phyloP scores from a whole-genome alignment of 202 grass and related monocot species.

The Digitaria exilis region DNA sequence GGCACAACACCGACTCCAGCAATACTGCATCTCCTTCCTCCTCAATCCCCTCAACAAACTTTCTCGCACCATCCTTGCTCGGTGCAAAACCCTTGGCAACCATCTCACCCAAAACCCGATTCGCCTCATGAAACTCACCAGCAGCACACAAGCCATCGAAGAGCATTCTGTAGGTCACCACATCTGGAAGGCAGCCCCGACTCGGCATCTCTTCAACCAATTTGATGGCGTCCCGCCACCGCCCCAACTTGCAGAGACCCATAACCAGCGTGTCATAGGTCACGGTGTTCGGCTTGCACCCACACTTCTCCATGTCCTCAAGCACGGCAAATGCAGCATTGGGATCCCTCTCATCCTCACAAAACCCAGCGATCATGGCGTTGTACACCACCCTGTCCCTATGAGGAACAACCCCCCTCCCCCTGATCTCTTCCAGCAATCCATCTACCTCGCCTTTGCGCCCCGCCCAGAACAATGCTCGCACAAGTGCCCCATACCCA shows the following conservation, averaged over 20 bases:
- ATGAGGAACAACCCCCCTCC: conserved; percentile 44
- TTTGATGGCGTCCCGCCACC: conserved; percentile 54
- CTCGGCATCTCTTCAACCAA: conserved; percentile 79
- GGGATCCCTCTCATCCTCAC: conserved; percentile 50
- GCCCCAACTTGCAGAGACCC: conserved; percentile 51
- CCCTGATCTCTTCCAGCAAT: conserved; percentile 71
- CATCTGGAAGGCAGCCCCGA: conserved; percentile 56
- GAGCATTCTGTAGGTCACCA: conserved; percentile 67
- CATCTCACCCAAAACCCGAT: conserved; percentile 67
- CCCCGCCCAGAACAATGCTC: conserved; percentile 47
- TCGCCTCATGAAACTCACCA: conserved; percentile 46
- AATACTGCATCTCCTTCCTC: conserved; percentile 37
- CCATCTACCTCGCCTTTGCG: conserved; percentile 59
- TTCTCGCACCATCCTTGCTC: conserved; percentile 38
- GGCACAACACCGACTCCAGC: conserved; percentile 39
- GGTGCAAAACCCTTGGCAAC: conserved; percentile 64
- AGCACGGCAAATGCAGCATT: conserved; percentile 56
- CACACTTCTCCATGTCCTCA: conserved; percentile 57
- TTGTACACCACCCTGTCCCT: conserved; percentile 55
- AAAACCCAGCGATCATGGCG: conserved; percentile 65
- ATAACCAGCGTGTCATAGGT: conserved; percentile 66
- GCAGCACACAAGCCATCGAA: conserved; percentile 65
- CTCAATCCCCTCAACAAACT: conserved; percentile 53
- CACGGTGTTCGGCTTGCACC: conserved; percentile 50
- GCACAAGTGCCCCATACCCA: conserved; percentile 63